These are phyloP conservation scores for Calocybe indica DNA, from an alignment of 768 basidiomycete genomes.

Conservation along the genomic window DNA sequence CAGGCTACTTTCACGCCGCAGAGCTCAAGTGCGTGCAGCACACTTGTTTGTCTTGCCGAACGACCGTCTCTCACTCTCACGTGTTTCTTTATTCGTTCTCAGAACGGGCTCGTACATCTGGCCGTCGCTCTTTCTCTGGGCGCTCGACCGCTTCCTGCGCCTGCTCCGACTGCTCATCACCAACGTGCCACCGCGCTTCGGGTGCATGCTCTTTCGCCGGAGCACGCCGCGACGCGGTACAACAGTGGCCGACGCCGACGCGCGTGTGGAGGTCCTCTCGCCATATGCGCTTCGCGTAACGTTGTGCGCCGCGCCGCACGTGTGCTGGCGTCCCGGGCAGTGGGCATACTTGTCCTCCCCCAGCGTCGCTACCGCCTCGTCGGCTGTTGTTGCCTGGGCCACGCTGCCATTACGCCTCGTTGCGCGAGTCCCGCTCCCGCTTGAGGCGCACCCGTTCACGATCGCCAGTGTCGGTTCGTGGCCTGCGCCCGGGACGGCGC, in stretches of 20 bases:
- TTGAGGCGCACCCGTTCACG: conserved; percentile 57
- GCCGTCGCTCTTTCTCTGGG: conserved; percentile 51
- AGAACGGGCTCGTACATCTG: conserved; percentile 33
- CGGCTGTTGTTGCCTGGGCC: conserved; percentile 5
- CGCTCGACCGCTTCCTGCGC: conserved; percentile 46
- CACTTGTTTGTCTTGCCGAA: too few species aligned
- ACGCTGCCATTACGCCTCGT: too few species aligned
- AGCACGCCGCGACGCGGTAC: conserved; percentile 11
- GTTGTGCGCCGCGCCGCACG: conserved; percentile 29
- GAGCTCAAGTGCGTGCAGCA: conserved; percentile 2
- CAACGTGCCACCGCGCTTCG: conserved; percentile 34
- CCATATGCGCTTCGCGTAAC: conserved; percentile 42
- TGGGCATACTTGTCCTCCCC: conserved; percentile 45
- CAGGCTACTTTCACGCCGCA: conserved; percentile 34
- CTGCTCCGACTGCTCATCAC: conserved; percentile 33
- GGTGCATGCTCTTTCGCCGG: conserved; percentile 12
- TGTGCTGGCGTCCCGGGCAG: conserved; percentile 51
- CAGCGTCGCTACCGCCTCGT: conserved; percentile 22
- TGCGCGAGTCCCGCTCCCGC: too few species aligned
- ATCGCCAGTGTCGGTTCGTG: conserved; percentile 19
- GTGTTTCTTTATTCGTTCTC: background rate
- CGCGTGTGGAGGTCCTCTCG: conserved; percentile 35
- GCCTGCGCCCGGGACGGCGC: too few species aligned
- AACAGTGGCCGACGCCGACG: conserved; percentile 13
- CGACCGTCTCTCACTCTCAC: background rate